Evolutionary conservation across 257 asterid species (phyloP), one percentile per base, ranked within the genome.

Genomic region (Apocynum venetum): DNA sequence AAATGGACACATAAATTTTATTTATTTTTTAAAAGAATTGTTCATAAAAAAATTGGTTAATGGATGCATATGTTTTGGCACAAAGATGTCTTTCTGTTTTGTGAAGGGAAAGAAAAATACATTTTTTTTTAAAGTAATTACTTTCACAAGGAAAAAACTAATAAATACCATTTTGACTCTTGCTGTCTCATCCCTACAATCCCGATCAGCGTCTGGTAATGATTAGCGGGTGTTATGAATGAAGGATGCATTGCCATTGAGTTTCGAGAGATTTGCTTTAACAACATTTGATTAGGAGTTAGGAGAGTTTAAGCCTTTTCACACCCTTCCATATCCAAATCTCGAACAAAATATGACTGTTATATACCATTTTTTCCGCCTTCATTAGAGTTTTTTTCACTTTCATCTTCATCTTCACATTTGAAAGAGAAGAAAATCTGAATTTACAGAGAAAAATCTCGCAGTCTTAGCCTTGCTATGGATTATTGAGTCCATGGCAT

Each of bases 401-500:
- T 11, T n/a, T 36, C 65, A 59, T 60, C 17, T 25, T 51, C 65
- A 60, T 19, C 41, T 66, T 52, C 44, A 3, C 35, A 44, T 71
- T 20, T 38, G 19, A 43, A 6, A 70, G 2, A 59, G 6, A 12
- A 36, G 31, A 20, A 71, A 14, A 76, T 40, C 56, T 20, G 55
- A 75, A 46, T 20, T 73, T 13, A 53, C 19, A 38, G 47, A 67
- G 47, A 40, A 20, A 57, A 66, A 35, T 57, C 66, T 71, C 76
- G 10, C 69, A 57, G 76, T 72, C 76, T 79, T 82, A 53, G 66
- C 56, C 36, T 71, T 83, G 81, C 77, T 85, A 82, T 85, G 88
- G 90, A 83, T 85, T 82, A 55, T 72, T 81, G 41, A 78, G 78
- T 82, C 84, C 87, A 84, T 86, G 90, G 83, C 90, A 87, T 80